Evolutionary conservation across 441 rosid species (phyloP), one percentile per base, ranked within the genome.

Genomic region (Mallotus repandus): DNA sequence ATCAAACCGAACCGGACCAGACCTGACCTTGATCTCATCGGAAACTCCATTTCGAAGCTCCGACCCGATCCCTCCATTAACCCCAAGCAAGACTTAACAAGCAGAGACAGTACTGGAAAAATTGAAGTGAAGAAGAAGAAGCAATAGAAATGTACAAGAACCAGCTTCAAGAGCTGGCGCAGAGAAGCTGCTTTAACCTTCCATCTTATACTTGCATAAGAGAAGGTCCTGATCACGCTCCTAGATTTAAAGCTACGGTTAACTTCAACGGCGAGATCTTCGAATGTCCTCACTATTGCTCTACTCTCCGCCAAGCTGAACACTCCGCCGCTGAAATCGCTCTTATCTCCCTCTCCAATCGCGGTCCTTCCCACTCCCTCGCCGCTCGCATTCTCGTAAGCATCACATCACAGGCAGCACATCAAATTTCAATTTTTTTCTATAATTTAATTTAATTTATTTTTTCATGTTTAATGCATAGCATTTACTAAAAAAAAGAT

Each of bases 181-280:
- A 92, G 88, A 87, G 98, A 87, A 94, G 98, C 97, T 94, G 98
- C 89, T 94, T 94, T 82, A 84, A 81, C 79, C 89, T 94, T 4
- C 99, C 99, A 6, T 89, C 97, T n/a, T 94, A 94, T 72, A 86
- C 93, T 12, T 89, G 97, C 80, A 74, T 94, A 56, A 80, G 99
- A 80, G 99, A 94, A 86, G 99, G 99, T 65, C 99, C 99, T 7
- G 99, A 94, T 91, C 99, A 94, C 89, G 98, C 98, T 77, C 99
- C 99, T 9, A 74, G 99, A 60, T 94, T 94, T 85, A 94, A 94
- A 80, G 96, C 99, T 49, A 86, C 93, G 9, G 99, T 94, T 69
- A 94, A 89, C 82, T 94, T 94, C 63, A 94, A 94, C 83, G 99
- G 98, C 73, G 99, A 94, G 89, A 83, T 86, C 87, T 94, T 94